Evolutionary conservation across 225 moss, liverwort and hornwort species (phyloP).

Genomic region (Pleurozium schreberi): DNA sequence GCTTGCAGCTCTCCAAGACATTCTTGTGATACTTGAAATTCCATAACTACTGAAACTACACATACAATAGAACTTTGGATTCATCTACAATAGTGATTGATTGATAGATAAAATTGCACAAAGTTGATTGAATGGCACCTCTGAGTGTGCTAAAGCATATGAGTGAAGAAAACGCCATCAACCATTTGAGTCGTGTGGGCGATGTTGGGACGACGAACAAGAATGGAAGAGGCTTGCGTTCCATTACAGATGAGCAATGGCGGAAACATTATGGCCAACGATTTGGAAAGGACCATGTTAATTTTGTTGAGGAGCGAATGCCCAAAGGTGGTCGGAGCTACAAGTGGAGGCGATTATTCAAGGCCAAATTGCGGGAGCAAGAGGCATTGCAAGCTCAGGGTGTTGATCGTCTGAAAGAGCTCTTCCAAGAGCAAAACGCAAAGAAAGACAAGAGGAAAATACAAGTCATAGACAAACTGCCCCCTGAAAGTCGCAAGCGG

Average conservation of each 20-base stretch:
- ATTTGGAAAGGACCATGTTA: background rate
- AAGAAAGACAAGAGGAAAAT: background rate
- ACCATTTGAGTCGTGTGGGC: background rate
- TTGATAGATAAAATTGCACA: background rate
- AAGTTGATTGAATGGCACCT: background rate
- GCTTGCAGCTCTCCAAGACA: too few relatives aligned
- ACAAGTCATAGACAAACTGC: background rate
- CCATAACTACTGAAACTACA: too few relatives aligned
- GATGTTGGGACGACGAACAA: background rate
- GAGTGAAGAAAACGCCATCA: background rate
- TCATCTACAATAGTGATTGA: too few relatives aligned
- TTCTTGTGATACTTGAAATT: too few relatives aligned
- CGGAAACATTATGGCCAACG: background rate
- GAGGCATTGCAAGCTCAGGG: background rate
- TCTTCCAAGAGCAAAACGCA: background rate
- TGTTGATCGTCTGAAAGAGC: background rate
- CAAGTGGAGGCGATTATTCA: background rate
- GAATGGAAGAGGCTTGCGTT: background rate
- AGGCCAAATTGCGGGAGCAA: background rate
- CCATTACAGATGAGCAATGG: background rate
- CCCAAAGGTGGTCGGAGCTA: too few relatives aligned
- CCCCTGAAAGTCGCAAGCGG: background rate
- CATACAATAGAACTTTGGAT: too few relatives aligned
- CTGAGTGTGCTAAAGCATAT: background rate
- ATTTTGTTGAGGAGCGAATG: too few relatives aligned